phyloP scores from a whole-genome alignment of 1,139 yeast genomes.

The Sugiyamaella xylanicola region DNA sequence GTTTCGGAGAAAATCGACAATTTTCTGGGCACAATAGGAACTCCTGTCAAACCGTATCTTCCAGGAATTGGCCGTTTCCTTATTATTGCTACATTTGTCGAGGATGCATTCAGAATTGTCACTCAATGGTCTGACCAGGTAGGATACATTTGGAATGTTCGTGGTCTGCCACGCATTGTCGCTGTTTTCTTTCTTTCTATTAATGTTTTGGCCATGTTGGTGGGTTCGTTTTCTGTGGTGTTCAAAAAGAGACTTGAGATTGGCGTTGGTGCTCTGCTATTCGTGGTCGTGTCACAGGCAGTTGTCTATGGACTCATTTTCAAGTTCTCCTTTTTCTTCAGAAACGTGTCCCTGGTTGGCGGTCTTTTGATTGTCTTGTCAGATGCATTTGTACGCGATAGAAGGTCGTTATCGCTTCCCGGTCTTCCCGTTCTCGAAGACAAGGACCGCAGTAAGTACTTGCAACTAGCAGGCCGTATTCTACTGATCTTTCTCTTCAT shows the following conservation, averaged over 20 bases:
- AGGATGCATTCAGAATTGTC: constrained; percentile 81
- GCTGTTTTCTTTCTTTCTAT: constrained; percentile 67
- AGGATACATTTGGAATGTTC: constrained; percentile 75
- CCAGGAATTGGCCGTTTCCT: constrained; percentile 88
- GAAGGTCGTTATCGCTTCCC: constrained; percentile 72
- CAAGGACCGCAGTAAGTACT: constrained; percentile 81
- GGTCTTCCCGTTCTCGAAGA: constrained; percentile 88
- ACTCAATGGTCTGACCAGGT: constrained; percentile 94
- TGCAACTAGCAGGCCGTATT: constrained; percentile 85
- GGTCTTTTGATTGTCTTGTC: constrained; percentile 88
- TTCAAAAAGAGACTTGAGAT: constrained; percentile 67
- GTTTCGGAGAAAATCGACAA: constrained; percentile 40
- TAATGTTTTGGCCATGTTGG: constrained; percentile 71
- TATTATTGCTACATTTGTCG: constrained; percentile 92
- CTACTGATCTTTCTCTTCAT: constrained; percentile 81
- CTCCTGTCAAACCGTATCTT: constrained; percentile 47
- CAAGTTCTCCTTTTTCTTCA: constrained; percentile 77
- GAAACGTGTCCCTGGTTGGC: constrained; percentile 90
- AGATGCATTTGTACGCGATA: constrained; percentile 84
- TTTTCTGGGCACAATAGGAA: constrained; percentile 41
- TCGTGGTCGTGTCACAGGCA: constrained; percentile 83
- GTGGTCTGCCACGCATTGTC: constrained; percentile 77
- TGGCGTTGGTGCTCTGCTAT: constrained; percentile 71
- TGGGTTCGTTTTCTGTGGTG: constrained; percentile 73
- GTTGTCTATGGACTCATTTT: constrained; percentile 83